These are phyloP conservation scores for Dacryopinax primogenitus DNA, from an alignment of 768 basidiomycete genomes.

Conservation along the genomic window DNA sequence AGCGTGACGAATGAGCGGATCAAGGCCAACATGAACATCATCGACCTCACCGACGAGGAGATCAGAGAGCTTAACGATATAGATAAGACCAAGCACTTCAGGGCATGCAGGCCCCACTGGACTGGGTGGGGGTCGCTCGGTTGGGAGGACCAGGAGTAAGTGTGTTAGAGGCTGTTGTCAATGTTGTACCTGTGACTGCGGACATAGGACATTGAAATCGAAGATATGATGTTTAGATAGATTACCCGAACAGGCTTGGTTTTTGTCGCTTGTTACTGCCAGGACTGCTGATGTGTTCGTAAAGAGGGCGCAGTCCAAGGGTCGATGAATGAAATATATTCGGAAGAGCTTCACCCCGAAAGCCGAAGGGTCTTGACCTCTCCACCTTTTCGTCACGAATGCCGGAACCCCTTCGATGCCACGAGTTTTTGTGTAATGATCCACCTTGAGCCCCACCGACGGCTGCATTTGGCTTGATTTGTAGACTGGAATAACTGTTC, in stretches of 20 bases:
- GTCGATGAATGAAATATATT: not conserved
- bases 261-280: too few relatives aligned
- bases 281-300: too few relatives aligned
- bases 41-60: slow-evolving; percentile 51
- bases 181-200: not conserved
- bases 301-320: too few relatives aligned
- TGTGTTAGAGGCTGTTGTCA: not conserved
- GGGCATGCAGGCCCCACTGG: slow-evolving; percentile 52
- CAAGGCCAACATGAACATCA: slow-evolving; percentile 44
- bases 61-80: slow-evolving; percentile 45
- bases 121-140: slow-evolving; percentile 50
- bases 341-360: not conserved
- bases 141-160: slow-evolving; percentile 19
- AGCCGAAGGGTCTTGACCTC: slow-evolving; percentile 2
- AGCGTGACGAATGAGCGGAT: slow-evolving; percentile 61
- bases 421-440: not conserved
- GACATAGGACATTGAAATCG: not conserved
- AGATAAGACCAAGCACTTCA: slow-evolving; percentile 49
- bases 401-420: not conserved
- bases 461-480: not conserved
- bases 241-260: too few relatives aligned
- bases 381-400: not conserved
- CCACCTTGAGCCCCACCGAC: not conserved
- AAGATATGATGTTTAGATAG: not conserved
- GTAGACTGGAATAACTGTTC: not conserved